phyloP scores from a whole-genome alignment of 2,329 filamentous ascomycete genomes.

The Cytospora chrysosperma region DNA sequence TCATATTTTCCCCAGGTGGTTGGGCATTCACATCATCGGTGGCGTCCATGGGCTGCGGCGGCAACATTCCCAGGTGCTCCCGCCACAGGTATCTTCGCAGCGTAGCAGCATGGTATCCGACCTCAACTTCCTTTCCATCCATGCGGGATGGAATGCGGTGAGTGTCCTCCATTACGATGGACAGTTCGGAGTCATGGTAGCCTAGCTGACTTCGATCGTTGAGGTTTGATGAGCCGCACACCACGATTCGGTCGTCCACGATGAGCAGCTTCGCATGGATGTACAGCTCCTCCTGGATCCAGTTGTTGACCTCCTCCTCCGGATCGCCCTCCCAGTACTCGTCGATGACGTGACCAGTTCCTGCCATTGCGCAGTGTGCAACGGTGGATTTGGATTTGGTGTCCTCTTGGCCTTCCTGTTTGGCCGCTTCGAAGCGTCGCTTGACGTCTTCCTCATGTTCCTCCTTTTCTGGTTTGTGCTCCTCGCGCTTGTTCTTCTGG shows the following conservation, averaged over 20 bases:
- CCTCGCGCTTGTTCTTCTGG: constrained; percentile 34
- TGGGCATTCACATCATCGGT: constrained; percentile 69
- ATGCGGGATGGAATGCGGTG: constrained; percentile 69
- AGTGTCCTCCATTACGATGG: constrained; percentile 85
- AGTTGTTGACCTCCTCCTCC: constrained; percentile 78
- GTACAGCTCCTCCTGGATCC: constrained; percentile 95
- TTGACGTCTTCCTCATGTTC: constrained; percentile 47
- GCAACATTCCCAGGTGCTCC: constrained; percentile 82
- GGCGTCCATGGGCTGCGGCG: constrained; percentile 68
- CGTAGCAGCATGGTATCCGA: constrained; percentile 78
- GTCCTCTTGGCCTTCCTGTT: constrained; percentile 36
- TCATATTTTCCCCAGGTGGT: constrained; percentile 64
- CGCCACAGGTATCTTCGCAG: constrained; percentile 82
- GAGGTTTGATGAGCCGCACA: constrained; percentile 86
- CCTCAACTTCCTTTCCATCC: constrained; percentile 74
- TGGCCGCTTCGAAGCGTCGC: constrained; percentile 51
- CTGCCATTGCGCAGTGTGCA: constrained; percentile 81
- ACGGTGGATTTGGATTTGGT: constrained; percentile 50
- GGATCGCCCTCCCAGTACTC: constrained; percentile 75
- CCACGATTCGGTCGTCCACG: constrained; percentile 78
- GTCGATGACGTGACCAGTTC: constrained; percentile 57
- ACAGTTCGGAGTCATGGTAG: constrained; percentile 86
- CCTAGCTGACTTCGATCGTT: constrained; percentile 90
- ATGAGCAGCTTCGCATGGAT: constrained; percentile 91
- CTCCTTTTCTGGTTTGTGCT: constrained; percentile 39